These are phyloP conservation scores for Ceriops tagal DNA, from an alignment of 345 rosid species.

Conservation along the genomic window DNA sequence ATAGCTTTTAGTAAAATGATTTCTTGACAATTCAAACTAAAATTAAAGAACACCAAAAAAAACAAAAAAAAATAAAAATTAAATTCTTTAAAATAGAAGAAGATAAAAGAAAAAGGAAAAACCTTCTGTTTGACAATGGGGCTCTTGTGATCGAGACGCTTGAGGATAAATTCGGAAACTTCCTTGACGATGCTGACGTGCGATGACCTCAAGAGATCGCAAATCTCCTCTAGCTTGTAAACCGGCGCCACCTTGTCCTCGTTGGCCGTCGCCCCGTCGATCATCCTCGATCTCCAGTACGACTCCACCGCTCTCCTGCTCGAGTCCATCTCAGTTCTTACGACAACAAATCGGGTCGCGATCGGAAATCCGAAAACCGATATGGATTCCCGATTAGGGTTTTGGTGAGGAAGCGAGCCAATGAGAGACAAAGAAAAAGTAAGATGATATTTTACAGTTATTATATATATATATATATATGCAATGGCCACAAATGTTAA, in stretches of 20 bases:
- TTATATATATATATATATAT: too few species aligned
- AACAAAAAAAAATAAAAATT: too few species aligned
- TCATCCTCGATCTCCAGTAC: slow-evolving; percentile 93
- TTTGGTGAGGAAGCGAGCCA: too few species aligned
- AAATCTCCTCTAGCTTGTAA: slow-evolving; percentile 90
- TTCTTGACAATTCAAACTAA: neutral
- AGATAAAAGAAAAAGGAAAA: neutral
- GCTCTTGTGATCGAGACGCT: slow-evolving; percentile 87
- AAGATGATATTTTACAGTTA: too few species aligned
- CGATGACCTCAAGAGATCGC: slow-evolving; percentile 83
- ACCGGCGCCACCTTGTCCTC: slow-evolving; percentile 97
- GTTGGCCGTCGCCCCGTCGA: slow-evolving; percentile 82
- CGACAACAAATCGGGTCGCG: too few species aligned
- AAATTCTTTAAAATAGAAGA: neutral
- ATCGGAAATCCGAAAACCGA: too few species aligned
- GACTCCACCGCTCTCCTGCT: slow-evolving; percentile 99
- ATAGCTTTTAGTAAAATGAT: too few species aligned
- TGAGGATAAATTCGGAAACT: slow-evolving; percentile 72
- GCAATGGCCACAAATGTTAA: too few species aligned
- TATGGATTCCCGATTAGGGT: too few species aligned
- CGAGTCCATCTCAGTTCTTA: slow-evolving; percentile 58
- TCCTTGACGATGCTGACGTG: slow-evolving; percentile 84
- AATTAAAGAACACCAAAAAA: neutral
- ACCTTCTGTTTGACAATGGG: slow-evolving; percentile 98
- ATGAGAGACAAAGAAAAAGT: too few species aligned